phyloP scores from a whole-genome alignment of 768 basidiomycete genomes.

The Russula brevipes region DNA sequence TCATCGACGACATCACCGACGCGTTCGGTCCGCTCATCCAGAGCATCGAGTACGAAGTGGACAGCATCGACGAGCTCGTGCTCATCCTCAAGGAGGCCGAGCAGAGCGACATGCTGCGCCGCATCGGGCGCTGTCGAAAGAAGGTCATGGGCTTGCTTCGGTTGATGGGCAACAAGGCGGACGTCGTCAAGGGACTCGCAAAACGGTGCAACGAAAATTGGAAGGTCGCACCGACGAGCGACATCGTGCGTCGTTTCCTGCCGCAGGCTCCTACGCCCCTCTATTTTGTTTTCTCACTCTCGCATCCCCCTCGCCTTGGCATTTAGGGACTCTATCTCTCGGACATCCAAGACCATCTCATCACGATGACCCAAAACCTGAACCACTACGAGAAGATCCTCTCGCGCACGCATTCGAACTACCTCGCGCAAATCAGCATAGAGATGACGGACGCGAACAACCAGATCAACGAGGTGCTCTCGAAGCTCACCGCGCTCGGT shows the following conservation, averaged over 20 bases:
- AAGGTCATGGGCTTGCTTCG: slow-evolving; percentile 98
- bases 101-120: slow-evolving; percentile 95
- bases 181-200: slow-evolving; percentile 97
- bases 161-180: slow-evolving; percentile 99
- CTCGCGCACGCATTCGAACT: slow-evolving; percentile 97
- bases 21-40: slow-evolving; percentile 98
- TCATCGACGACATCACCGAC: slow-evolving; percentile 99
- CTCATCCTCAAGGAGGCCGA: slow-evolving; percentile 93
- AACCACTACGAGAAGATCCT: slow-evolving; percentile 99
- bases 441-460: slow-evolving; percentile 99
- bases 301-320: neutral
- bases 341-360: slow-evolving; percentile 96
- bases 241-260: slow-evolving; percentile 61
- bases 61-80: slow-evolving; percentile 97
- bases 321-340: slow-evolving; percentile 88
- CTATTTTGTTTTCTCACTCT: neutral
- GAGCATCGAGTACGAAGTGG: slow-evolving; percentile 98
- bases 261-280: neutral
- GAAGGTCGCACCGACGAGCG: slow-evolving; percentile 95
- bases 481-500: slow-evolving; percentile 94
- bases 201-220: slow-evolving; percentile 99
- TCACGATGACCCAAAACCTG: slow-evolving; percentile 99
- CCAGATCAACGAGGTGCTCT: slow-evolving; percentile 98
- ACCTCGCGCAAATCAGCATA: slow-evolving; percentile 98
- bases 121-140: slow-evolving; percentile 97